These are phyloP conservation scores for Ophiosphaerella korrae DNA, from an alignment of 2,329 filamentous ascomycete species.

Conservation along the genomic window DNA sequence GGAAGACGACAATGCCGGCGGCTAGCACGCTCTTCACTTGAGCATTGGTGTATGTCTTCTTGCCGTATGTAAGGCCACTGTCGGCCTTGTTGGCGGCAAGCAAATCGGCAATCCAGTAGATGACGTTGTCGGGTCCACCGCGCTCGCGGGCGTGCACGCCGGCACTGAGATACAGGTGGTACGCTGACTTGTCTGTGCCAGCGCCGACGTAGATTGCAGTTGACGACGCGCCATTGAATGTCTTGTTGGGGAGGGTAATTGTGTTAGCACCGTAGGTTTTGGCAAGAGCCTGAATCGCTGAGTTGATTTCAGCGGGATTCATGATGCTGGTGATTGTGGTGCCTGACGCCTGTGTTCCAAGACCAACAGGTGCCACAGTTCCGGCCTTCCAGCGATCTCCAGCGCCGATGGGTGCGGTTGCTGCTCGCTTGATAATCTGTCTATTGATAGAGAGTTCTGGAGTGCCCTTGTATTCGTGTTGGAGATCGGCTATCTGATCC, in stretches of 20 bases:
- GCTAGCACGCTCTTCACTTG: constrained; percentile 59
- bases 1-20: constrained; percentile 60
- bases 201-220: constrained; percentile 54
- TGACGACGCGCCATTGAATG: constrained; percentile 50
- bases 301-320: constrained; percentile 53
- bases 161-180: constrained; percentile 58
- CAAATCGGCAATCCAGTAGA: constrained; percentile 64
- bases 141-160: constrained; percentile 64
- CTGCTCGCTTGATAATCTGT: constrained; percentile 33
- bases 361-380: constrained; percentile 48
- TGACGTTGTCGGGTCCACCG: constrained; percentile 60
- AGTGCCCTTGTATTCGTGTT: constrained; percentile 28
- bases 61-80: constrained; percentile 59
- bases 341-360: constrained; percentile 47
- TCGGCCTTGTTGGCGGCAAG: constrained; percentile 58
- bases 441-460: constrained; percentile 31
- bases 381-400: constrained; percentile 52
- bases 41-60: constrained; percentile 56
- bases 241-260: constrained; percentile 52
- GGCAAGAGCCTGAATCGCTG: constrained; percentile 52
- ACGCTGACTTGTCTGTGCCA: constrained; percentile 49
- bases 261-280: constrained; percentile 49
- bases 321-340: constrained; percentile 52
- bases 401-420: constrained; percentile 40
- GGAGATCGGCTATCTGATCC: constrained; percentile 39